Conservation (phyloP, 2,329 filamentous ascomycete species). For the Colletotrichum chrysophilum region DNA sequence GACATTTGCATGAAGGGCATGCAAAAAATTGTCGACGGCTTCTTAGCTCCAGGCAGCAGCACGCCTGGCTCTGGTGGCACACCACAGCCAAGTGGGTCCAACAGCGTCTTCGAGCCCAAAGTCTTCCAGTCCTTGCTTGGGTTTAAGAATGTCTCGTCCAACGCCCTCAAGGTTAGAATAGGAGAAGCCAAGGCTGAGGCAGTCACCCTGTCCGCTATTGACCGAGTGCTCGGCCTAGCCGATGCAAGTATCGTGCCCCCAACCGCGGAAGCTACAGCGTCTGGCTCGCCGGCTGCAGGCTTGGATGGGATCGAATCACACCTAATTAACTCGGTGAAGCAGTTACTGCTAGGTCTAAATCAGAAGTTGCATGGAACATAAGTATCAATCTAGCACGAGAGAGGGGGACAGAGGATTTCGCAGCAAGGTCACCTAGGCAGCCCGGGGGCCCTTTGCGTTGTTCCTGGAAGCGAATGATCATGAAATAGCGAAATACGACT, state of each 20-base stretch:
- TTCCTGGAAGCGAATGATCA: slow-evolving; percentile 14
- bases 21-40: slow-evolving; percentile 48
- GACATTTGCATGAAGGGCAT: slow-evolving; percentile 50
- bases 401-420: neutral
- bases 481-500: slow-evolving; percentile 14
- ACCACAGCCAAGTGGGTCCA: slow-evolving; percentile 22
- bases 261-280: slow-evolving; percentile 12
- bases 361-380: slow-evolving; percentile 33
- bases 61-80: slow-evolving; percentile 33
- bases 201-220: slow-evolving; percentile 54
- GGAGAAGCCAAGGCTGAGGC: slow-evolving; percentile 49
- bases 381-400: neutral
- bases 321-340: slow-evolving; percentile 44
- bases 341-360: slow-evolving; percentile 44
- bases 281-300: slow-evolving; percentile 23
- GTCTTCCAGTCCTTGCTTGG: slow-evolving; percentile 46
- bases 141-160: slow-evolving; percentile 52
- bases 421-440: neutral
- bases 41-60: slow-evolving; percentile 35
- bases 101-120: slow-evolving; percentile 36
- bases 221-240: slow-evolving; percentile 54
- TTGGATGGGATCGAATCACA: slow-evolving; percentile 46
- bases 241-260: slow-evolving; percentile 45
- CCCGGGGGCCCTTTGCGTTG: neutral
- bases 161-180: slow-evolving; percentile 43